Evolutionary conservation across 2,329 filamentous ascomycete genomes (phyloP).

Genomic region (Purpureocillium lavendulum): DNA sequence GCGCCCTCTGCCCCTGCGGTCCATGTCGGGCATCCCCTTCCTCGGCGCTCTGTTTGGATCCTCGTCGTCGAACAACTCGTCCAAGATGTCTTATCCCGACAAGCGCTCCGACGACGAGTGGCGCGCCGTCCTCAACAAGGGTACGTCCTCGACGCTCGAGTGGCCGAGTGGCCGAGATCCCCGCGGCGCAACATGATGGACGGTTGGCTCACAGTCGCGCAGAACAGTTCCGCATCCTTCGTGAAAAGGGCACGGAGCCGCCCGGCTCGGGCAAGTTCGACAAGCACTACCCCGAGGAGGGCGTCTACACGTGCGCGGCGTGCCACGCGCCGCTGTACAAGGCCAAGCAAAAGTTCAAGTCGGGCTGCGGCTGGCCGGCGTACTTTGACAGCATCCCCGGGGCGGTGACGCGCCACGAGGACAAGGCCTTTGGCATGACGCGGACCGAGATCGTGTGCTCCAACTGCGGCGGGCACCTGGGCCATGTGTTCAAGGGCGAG

Average conservation of each 20-base stretch:
- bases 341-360: conserved; percentile 90
- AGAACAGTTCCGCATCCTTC: conserved; percentile 95
- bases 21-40: conserved; percentile 75
- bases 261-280: conserved; percentile 77
- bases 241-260: conserved; percentile 84
- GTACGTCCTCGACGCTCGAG: conserved; percentile 21
- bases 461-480: conserved; percentile 89
- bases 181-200: background rate
- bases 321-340: conserved; percentile 87
- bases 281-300: conserved; percentile 68
- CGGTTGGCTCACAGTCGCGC: conserved; percentile 6
- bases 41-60: conserved; percentile 67
- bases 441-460: conserved; percentile 90
- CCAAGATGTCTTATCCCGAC: conserved; percentile 68
- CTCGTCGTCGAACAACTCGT: conserved; percentile 45
- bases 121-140: conserved; percentile 68
- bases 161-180: too few species aligned
- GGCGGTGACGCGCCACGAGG: conserved; percentile 75
- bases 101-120: conserved; percentile 78
- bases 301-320: conserved; percentile 80
- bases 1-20: conserved; percentile 26
- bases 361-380: conserved; percentile 93
- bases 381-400: conserved; percentile 95
- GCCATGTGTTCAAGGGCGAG: conserved; percentile 93
- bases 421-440: conserved; percentile 70